Base-by-base conservation (phyloP, 2,329 filamentous ascomycete species). In the Gaeumannomyces tritici region DNA sequence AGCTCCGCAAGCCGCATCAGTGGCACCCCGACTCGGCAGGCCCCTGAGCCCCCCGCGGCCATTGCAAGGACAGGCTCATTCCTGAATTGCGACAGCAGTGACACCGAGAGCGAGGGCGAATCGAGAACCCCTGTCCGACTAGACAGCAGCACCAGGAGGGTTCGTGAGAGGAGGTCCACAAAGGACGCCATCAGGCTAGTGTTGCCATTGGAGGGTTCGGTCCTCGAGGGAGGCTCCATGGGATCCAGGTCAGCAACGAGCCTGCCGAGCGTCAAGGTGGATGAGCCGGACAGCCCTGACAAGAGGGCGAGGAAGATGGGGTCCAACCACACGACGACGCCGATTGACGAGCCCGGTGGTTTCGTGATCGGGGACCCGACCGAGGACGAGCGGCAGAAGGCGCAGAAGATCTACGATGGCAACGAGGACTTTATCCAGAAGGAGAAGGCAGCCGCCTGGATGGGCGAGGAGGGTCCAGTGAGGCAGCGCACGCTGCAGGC, bases 381-480 rank as follows among this genome's bases (percentile, higher is more conserved):
- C 1, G 83, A 86, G 51, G 86, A 89, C 63, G 92, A 96, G 68
- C 81, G 83, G 26, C 84, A 89, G 67, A 90, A 89, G 71, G 95
- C 93, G 1, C 83, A 87, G 68, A 88, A 87, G 70, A 91, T 99
- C 55, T 98, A 85, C 71, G 88, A 93, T 63, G 92, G 93, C 54
- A 85, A 88, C 64, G 92, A 96, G 70, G 87, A 91, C 61, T 89
- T 93, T 64, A 87, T 95, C 27, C 82, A 83, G 55, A 92, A 91
- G 70, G 86, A 89, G 35, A 88, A 89, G 71, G 91, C 93, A 21
- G 92, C 93, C 29, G 84, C 91, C 31, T 96, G 91, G 87, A 87
- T 97, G 75, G 95, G 95, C 68, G 91, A 95, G 69, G 85, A 88
- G 65, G 84, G 84, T 0, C 78, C 78, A 2, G 75, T 85, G 35